Base-by-base conservation (phyloP, 768 basidiomycete genomes). In the Tulasnella sp. region DNA sequence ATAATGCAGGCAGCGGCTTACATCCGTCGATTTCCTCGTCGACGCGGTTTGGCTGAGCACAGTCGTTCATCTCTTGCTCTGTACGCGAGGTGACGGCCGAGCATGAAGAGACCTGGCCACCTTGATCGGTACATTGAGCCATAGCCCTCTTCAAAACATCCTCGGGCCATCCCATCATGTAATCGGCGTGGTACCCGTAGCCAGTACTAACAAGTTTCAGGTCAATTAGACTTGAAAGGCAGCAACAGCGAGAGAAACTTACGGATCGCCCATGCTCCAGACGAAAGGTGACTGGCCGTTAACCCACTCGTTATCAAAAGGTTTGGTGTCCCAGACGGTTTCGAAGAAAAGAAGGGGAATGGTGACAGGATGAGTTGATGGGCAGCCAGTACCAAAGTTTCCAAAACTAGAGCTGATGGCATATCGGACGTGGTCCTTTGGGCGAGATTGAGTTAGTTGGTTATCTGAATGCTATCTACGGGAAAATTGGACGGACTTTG, bases 241-340 rank as follows among this genome's bases (percentile, higher is more conserved):
- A 9, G 72, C 15, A 55, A 73, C 15, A 29, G 13, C 6, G 72
- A 37, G 3, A 40, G 57, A 39, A 2, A 37, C 78, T 20, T 44
- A 79, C 78, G 78, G 78, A 48, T 79, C 78, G 39, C 78, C 78
- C 78, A 79, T 79, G 18, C 73, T 67, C 78, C 78, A 79, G 15
- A 79, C 78, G 74, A 79, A 79, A 11, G 78, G 78, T 40, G 55
- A 70, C 74, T 79, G 75, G 57, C 78, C 78, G 69, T 79, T 79
- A 40, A 20, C n/a, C 75, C 74, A 79, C 44, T 79, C 78, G 35
- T 71, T 76, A 9, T 55, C 75, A n/a, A 46, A 79, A 5, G 78
- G 74, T 37, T 51, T 42, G 32, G 78, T 79, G 70, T 79, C 78
- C 78, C 78, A 79, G 61, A 70, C 67, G 13, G 78, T 79, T 75